Evolutionary conservation across 768 basidiomycete genomes (phyloP).

Genomic region (Lactarius evosmus): DNA sequence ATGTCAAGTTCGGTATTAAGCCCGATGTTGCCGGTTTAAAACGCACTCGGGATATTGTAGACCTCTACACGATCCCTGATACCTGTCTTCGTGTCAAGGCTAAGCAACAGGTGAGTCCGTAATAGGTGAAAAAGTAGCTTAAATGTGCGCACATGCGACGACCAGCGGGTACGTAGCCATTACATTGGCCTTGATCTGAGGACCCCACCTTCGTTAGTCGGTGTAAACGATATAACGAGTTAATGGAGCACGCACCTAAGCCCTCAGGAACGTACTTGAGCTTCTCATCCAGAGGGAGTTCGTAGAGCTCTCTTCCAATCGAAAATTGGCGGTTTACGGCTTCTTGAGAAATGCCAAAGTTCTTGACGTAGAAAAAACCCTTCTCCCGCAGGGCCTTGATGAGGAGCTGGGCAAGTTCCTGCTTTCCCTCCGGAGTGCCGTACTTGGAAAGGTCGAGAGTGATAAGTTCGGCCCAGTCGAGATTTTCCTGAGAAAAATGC

Average conservation of each 20-base stretch:
- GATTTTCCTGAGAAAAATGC: constrained; percentile 37
- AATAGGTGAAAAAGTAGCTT: neutral
- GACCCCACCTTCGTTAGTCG: neutral
- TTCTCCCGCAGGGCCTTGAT: constrained; percentile 46
- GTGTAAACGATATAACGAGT: neutral
- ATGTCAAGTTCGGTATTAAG: neutral
- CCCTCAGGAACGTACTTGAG: constrained; percentile 42
- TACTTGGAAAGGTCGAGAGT: constrained; percentile 45
- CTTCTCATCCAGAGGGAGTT: constrained; percentile 50
- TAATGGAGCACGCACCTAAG: constrained; percentile 30
- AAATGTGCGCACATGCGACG: constrained; percentile 37
- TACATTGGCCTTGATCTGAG: constrained; percentile 44
- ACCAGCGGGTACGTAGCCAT: constrained; percentile 49
- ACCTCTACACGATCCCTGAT: constrained; percentile 45
- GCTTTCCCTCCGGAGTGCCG: constrained; percentile 42
- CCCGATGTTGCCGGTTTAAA: neutral
- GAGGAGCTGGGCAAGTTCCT: constrained; percentile 41
- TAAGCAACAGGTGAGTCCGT: constrained; percentile 12
- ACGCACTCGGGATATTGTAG: constrained; percentile 50
- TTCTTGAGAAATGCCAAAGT: constrained; percentile 48
- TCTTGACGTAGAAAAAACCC: constrained; percentile 53
- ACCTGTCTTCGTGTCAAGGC: constrained; percentile 38
- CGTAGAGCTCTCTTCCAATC: constrained; percentile 47
- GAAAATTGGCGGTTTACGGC: constrained; percentile 49
- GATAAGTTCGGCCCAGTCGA: constrained; percentile 49